A percentile compares a stretch with the other conserved stretches of the same genome.
phyloP scores from a whole-genome alignment of 208 protist species.

The Novymonas esmeraldas region DNA sequence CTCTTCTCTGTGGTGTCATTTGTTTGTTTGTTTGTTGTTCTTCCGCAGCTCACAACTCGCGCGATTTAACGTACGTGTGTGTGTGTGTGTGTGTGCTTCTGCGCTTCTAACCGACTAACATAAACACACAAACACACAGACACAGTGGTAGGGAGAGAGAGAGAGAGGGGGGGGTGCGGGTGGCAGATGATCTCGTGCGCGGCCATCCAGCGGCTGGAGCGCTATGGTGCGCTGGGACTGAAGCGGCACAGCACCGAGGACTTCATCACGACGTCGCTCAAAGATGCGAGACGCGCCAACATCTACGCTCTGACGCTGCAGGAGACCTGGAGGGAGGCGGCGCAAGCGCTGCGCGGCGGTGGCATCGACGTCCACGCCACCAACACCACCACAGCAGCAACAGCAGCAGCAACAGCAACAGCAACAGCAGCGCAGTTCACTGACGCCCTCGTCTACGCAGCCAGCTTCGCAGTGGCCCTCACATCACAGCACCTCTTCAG shows the following conservation, averaged over 20 bases:
- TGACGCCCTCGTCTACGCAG: constrained; percentile 77
- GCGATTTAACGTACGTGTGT: not conserved
- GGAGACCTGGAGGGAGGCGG: constrained; percentile 66
- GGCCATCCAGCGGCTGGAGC: constrained; percentile 87
- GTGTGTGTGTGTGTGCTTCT: not conserved
- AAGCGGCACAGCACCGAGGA: constrained; percentile 76
- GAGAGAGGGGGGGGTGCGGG: too few species aligned
- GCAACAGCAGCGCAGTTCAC: constrained; percentile 33
- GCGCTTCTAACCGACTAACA: not conserved
- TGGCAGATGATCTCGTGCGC: constrained; percentile 80
- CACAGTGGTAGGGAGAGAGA: not conserved
- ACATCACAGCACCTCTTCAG: constrained; percentile 55
- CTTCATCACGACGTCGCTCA: constrained; percentile 73
- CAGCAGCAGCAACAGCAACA: constrained; percentile 7
- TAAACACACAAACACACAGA: not conserved
- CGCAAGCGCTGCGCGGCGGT: constrained; percentile 29
- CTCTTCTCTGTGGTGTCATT: too few species aligned
- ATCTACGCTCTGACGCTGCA: constrained; percentile 86
- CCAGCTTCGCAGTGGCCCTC: constrained; percentile 71
- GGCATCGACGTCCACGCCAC: not conserved
- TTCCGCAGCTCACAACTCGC: not conserved
- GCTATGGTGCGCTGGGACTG: constrained; percentile 81
- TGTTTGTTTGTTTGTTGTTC: too few species aligned
- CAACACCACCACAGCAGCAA: not conserved
- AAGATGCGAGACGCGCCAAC: constrained; percentile 69